Percentiles rank a stretch among this genome's conserved stretches.
Evolutionary conservation across 305 asterid genomes (phyloP).

Genomic region (Fraxinus angustifolia): DNA sequence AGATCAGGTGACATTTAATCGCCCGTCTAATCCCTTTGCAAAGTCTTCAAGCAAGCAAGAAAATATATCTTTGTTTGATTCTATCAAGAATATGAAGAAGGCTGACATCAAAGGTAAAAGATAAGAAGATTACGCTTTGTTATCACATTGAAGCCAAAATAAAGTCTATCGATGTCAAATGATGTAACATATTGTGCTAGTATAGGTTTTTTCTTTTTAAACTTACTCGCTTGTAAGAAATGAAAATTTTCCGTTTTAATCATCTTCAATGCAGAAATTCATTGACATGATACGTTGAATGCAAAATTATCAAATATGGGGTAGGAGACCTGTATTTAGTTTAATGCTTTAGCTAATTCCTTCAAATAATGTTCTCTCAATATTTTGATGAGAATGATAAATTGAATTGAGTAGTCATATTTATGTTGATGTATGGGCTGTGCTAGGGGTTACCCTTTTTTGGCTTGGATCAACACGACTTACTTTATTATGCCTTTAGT

Average conservation of each 20-base stretch:
- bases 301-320: background rate
- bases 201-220: background rate
- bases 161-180: background rate
- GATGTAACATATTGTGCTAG: background rate
- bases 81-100: constrained; percentile 69
- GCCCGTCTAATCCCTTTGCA: constrained; percentile 88
- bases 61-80: constrained; percentile 53
- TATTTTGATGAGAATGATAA: no score
- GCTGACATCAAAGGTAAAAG: constrained; percentile 23
- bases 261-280: background rate
- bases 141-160: background rate
- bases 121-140: constrained; percentile 13
- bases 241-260: background rate
- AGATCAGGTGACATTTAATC: constrained; percentile 30
- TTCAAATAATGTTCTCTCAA: background rate
- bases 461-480: no score
- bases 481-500: no score
- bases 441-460: no score
- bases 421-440: no score
- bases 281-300: background rate
- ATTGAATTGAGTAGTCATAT: no score
- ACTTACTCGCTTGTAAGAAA: background rate
- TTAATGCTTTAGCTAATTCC: background rate
- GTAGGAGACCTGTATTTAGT: background rate
- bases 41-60: constrained; percentile 59